These are phyloP conservation scores for Epichloe brachyelytri DNA, from an alignment of 2,329 filamentous ascomycete species.

Conservation along the genomic window DNA sequence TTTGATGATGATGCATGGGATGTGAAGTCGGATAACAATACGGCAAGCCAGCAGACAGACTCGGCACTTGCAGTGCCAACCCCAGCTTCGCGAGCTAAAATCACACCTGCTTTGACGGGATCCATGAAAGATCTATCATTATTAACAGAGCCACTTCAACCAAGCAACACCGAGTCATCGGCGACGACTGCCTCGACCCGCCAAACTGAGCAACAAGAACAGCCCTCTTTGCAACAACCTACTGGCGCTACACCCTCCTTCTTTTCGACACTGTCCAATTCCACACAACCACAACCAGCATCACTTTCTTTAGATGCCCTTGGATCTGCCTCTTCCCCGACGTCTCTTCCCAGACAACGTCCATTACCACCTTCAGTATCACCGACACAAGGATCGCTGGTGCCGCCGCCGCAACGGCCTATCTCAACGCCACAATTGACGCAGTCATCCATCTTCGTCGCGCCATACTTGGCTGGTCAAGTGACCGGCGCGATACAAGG, in stretches of 20 bases:
- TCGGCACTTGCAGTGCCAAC: conserved; percentile 9
- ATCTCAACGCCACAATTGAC: conserved; percentile 79
- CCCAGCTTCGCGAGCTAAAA: conserved; percentile 12
- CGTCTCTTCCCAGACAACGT: conserved; percentile 42
- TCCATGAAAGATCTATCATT: conserved; percentile 49
- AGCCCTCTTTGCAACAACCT: conserved; percentile 28
- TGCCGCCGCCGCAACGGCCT: conserved; percentile 59
- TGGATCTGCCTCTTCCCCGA: conserved; percentile 12
- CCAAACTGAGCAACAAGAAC: conserved; percentile 14
- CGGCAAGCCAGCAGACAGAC: conserved; percentile 42
- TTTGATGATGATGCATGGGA: conserved; percentile 99
- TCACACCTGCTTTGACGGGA: conserved; percentile 25
- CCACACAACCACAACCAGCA: conserved; percentile 21
- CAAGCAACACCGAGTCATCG: conserved; percentile 28
- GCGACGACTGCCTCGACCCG: conserved; percentile 9
- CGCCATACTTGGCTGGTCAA: conserved; percentile 69
- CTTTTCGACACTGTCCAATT: conserved; percentile 34
- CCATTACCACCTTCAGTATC: conserved; percentile 55
- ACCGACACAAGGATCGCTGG: conserved; percentile 48
- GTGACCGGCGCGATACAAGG: conserved; percentile 58
- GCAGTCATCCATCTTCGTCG: conserved; percentile 58
- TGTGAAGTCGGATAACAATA: conserved; percentile 48
- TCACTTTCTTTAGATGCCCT: conserved; percentile 1
- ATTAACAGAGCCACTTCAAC: conserved; percentile 38
- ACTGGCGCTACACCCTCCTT: conserved; percentile 46